These are phyloP conservation scores for Yamadazyma friedrichii DNA, from an alignment of 1,139 yeast species.

Conservation along the genomic window DNA sequence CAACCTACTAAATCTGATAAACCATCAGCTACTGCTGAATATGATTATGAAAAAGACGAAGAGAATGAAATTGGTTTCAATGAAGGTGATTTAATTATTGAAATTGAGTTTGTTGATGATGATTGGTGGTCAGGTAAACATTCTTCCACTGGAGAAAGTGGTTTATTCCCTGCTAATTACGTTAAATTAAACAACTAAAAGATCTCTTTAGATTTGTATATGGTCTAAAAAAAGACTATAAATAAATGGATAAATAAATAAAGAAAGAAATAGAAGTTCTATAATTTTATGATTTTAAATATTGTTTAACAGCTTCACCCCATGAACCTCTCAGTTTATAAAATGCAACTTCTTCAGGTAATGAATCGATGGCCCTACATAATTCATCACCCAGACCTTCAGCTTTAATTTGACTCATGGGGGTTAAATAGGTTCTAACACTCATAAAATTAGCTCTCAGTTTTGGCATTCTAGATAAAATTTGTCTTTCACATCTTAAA, in stretches of 20 bases:
- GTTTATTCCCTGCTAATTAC: slow-evolving; percentile 89
- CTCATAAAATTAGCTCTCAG: slow-evolving; percentile 42
- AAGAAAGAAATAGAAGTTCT: neutral
- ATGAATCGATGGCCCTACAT: slow-evolving; percentile 54
- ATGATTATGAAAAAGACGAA: slow-evolving; percentile 85
- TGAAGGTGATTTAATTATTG: slow-evolving; percentile 79
- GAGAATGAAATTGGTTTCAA: slow-evolving; percentile 82
- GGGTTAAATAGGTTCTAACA: slow-evolving; percentile 41
- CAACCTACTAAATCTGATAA: slow-evolving; percentile 20
- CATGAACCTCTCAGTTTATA: slow-evolving; percentile 62
- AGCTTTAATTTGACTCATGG: slow-evolving; percentile 30
- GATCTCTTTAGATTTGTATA: neutral
- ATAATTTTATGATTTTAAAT: slow-evolving; percentile 20
- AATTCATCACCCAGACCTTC: slow-evolving; percentile 46
- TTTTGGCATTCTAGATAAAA: slow-evolving; percentile 37
- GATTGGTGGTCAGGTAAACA: slow-evolving; percentile 96
- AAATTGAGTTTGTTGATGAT: slow-evolving; percentile 86
- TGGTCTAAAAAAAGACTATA: neutral
- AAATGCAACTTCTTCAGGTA: slow-evolving; percentile 56
- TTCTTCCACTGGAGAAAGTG: slow-evolving; percentile 63
- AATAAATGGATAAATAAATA: neutral
- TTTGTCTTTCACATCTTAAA: slow-evolving; percentile 42
- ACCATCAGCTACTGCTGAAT: slow-evolving; percentile 72
- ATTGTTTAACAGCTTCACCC: slow-evolving; percentile 62
- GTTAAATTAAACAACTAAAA: slow-evolving; percentile 47